phyloP scores from a whole-genome alignment of 169 alveolate species.

The Babesia gibsoni region DNA sequence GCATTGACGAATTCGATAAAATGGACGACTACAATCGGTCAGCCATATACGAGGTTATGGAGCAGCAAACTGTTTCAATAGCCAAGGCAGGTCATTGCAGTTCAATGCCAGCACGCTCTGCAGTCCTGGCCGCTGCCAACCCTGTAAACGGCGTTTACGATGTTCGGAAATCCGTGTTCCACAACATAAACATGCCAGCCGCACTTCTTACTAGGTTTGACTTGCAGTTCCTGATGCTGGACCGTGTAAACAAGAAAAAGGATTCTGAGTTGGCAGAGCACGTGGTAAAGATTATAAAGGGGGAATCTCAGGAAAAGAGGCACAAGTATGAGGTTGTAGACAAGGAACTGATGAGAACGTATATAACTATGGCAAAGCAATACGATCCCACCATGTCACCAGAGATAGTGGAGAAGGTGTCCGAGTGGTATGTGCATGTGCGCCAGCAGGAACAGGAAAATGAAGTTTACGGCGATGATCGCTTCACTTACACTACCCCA shows the following conservation, averaged over 20 bases:
- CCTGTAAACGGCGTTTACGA: slow-evolving; percentile 96
- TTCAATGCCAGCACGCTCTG: slow-evolving; percentile 73
- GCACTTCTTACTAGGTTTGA: slow-evolving; percentile 95
- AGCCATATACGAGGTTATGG: slow-evolving; percentile 98
- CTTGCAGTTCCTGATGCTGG: slow-evolving; percentile 85
- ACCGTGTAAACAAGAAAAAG: slow-evolving; percentile 81
- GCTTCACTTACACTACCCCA: slow-evolving; percentile 93
- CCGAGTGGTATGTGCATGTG: slow-evolving; percentile 73
- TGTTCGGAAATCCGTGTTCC: slow-evolving; percentile 83
- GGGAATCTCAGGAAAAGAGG: slow-evolving; percentile 66
- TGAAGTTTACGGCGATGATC: slow-evolving; percentile 76
- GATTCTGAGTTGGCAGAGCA: slow-evolving; percentile 90
- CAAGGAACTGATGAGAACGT: slow-evolving; percentile 82
- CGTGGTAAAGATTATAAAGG: slow-evolving; percentile 88
- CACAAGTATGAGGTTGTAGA: slow-evolving; percentile 66
- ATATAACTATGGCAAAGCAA: slow-evolving; percentile 86
- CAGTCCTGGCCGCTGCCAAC: slow-evolving; percentile 97
- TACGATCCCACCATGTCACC: slow-evolving; percentile 73
- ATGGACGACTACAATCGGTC: slow-evolving; percentile 97
- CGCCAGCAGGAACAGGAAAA: slow-evolving; percentile 72
- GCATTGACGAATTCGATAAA: slow-evolving; percentile 98
- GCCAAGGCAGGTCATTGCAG: slow-evolving; percentile 96
- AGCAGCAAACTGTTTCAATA: slow-evolving; percentile 95
- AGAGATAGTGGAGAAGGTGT: slow-evolving; percentile 61
- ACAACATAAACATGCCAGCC: slow-evolving; percentile 96